Evolutionary conservation across 371 early-diverging fungal genomes (phyloP).

Genomic region (Chytridium lagenaria): DNA sequence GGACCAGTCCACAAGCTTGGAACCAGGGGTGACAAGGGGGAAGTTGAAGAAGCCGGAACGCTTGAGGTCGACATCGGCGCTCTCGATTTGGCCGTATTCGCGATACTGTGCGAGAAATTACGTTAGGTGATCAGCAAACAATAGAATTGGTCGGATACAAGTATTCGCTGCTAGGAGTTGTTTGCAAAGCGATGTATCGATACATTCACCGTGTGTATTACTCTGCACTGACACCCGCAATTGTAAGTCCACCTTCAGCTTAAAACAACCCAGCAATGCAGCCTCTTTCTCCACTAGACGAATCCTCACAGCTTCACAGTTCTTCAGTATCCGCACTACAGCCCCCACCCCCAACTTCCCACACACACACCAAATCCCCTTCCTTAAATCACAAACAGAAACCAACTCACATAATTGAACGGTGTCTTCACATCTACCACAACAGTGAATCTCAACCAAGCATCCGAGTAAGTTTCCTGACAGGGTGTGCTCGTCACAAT

Average conservation of each 20-base stretch:
- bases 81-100: conserved; percentile 17
- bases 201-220: no score
- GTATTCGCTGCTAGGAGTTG: no score
- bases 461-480: conserved; percentile 11
- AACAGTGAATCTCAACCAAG: conserved; percentile 21
- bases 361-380: no score
- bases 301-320: no score
- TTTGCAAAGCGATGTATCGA: no score
- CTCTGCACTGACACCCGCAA: no score
- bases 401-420: conserved; percentile 3
- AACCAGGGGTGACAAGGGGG: conserved; percentile 32
- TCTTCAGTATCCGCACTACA: no score
- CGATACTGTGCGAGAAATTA: conserved; percentile 17
- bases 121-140: no score
- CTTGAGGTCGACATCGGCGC: neutral
- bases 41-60: conserved; percentile 28
- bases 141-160: no score
- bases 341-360: no score
- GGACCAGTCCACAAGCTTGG: conserved; percentile 9
- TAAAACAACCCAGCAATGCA: neutral
- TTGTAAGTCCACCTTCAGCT: no score
- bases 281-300: neutral
- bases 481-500: conserved; percentile 9
- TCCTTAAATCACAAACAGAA: conserved; percentile 1
- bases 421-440: neutral